Evolutionary conservation across 2,329 filamentous ascomycete genomes (phyloP), one percentile per base, ranked within the genome.

Genomic region (Clathrospora elynae): DNA sequence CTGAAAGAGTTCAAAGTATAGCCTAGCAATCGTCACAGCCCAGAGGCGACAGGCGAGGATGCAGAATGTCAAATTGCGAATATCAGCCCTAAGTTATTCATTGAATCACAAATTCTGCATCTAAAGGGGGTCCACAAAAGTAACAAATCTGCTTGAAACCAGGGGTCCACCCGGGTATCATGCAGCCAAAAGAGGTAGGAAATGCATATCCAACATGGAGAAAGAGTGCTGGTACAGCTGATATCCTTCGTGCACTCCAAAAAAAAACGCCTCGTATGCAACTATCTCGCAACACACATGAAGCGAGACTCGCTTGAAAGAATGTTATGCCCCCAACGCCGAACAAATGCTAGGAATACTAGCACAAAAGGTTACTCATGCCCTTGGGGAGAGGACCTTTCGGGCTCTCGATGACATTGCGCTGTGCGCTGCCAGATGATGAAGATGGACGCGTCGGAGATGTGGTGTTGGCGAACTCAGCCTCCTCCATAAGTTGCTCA

Each of bases 131-230:
- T 17, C 37, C 22, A 29, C n/a, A 39, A 51, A 38, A 35, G 29
- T 38, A 45, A 12, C 30, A 25, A 37, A 16, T 23, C 35, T 38
- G 34, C 20, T 35, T 32, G n/a, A 33, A 30, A 53, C 51, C 47
- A 46, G 44, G 33, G 35, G 32, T 42, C 37, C 25, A 38, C 48
- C 46, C 33, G 58, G 64, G 57, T 67, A 68, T 66, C 60, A 58
- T 59, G 57, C 57, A 61, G 47, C 41, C 43, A 33, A 47, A 43
- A 51, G 43, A 50, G 40, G 46, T 44, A 48, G 29, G 42, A 51
- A 22, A 43, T 49, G 37, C 37, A 59, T 47, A 46, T 43, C 46
- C 43, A 44, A 35, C 24, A 41, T 32, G 32, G 34, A 44, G 42
- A 23, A 39, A 42, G n/a, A 35, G 42, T 58, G 54, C 32, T 43